Percentiles rank a stretch among this genome's conserved stretches.
These are phyloP conservation scores for Cytospora schulzeri DNA, from an alignment of 2,329 filamentous ascomycete species.

Conservation along the genomic window DNA sequence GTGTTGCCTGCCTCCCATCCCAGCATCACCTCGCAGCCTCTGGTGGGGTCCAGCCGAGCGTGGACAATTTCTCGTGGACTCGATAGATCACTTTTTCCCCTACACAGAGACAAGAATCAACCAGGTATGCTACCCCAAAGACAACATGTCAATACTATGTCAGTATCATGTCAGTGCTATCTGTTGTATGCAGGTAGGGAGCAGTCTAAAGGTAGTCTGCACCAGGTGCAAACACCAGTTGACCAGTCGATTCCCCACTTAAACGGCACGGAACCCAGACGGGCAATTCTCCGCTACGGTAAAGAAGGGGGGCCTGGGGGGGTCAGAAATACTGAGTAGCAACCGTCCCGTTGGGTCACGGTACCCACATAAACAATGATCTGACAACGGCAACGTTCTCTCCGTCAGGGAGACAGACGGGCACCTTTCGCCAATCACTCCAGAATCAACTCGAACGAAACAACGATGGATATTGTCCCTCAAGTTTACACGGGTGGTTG, in stretches of 20 bases:
- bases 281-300: not conserved
- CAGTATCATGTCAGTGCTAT: not conserved
- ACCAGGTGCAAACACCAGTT: not conserved
- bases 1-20: not conserved
- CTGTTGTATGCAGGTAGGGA: not conserved
- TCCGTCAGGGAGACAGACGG: not conserved
- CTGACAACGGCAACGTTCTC: slow-evolving; percentile 12
- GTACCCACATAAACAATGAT: not conserved
- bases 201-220: not conserved
- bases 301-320: not conserved
- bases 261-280: not conserved
- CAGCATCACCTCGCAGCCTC: not conserved
- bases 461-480: not conserved
- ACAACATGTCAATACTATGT: not conserved
- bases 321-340: slow-evolving; percentile 8
- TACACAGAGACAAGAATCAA: not conserved
- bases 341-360: slow-evolving; percentile 17
- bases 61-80: not conserved
- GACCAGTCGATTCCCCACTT: not conserved
- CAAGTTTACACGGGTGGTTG: not conserved
- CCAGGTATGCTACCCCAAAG: not conserved
- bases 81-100: not conserved
- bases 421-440: slow-evolving; percentile 15
- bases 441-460: not conserved
- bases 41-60: no score